These are phyloP conservation scores for Pseudonitzschia multistriata DNA, from an alignment of 108 stramenopile genomes.

Conservation along the genomic window DNA sequence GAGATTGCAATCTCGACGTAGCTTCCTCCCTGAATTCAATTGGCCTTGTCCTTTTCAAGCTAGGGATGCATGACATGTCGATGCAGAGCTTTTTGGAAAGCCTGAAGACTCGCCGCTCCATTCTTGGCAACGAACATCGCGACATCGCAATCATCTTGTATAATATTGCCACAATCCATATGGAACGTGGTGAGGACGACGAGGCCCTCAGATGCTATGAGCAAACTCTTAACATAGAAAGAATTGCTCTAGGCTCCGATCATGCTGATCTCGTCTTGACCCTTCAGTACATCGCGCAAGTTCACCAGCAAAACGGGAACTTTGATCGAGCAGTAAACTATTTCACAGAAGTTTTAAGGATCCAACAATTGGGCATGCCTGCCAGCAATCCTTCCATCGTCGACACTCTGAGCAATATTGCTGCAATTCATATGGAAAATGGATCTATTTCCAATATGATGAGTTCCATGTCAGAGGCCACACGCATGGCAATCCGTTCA, in stretches of 20 bases:
- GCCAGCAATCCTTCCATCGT: conserved; percentile 31
- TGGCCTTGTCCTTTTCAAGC: conserved; percentile 63
- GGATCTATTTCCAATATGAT: conserved; percentile 45
- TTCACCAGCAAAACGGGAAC: conserved; percentile 42
- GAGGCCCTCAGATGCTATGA: conserved; percentile 56
- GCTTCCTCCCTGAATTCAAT: conserved; percentile 65
- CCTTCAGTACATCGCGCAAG: conserved; percentile 39
- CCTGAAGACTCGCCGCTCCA: conserved; percentile 41
- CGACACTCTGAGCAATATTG: conserved; percentile 52
- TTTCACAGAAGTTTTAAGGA: conserved; percentile 37
- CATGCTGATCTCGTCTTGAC: conserved; percentile 50
- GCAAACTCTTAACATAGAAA: conserved; percentile 61
- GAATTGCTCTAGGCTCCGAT: conserved; percentile 40
- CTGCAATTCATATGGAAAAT: conserved; percentile 54
- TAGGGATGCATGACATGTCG: conserved; percentile 47
- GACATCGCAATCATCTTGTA: conserved; percentile 69
- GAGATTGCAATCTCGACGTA: conserved; percentile 53
- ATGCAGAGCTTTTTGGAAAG: conserved; percentile 57
- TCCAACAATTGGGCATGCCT: conserved; percentile 23
- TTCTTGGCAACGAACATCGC: conserved; percentile 45
- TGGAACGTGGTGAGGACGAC: conserved; percentile 55
- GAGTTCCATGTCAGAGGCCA: conserved; percentile 41
- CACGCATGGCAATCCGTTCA: conserved; percentile 40
- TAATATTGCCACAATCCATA: conserved; percentile 60
- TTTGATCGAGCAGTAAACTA: conserved; percentile 31